Evolutionary conservation across 768 basidiomycete genomes (phyloP).

Genomic region (Suillus brevipes): DNA sequence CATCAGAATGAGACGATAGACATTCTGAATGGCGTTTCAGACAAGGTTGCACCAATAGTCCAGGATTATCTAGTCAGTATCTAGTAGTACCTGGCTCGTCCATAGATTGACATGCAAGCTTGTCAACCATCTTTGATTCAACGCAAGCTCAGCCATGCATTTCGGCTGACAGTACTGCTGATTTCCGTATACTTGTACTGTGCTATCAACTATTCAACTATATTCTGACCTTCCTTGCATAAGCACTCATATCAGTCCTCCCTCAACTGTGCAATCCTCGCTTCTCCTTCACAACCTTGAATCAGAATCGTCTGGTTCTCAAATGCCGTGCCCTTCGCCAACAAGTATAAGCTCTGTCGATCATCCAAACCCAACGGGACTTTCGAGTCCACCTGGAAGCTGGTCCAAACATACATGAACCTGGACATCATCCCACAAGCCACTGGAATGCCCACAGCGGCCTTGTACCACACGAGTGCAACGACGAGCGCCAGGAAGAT

Average conservation of each 20-base stretch:
- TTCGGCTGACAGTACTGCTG: neutral
- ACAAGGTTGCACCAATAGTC: constrained; percentile 17
- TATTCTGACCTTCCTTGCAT: neutral
- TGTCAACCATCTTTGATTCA: no score
- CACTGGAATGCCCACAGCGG: constrained; percentile 22
- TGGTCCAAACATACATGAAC: constrained; percentile 30
- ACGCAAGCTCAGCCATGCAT: no score
- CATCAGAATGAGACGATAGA: constrained; percentile 22
- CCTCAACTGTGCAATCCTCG: neutral
- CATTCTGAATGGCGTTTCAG: constrained; percentile 17
- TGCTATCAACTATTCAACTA: neutral
- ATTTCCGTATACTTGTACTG: neutral
- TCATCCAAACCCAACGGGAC: constrained; percentile 35
- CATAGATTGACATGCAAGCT: neutral
- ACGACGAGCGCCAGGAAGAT: constrained; percentile 31
- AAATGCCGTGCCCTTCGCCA: constrained; percentile 23
- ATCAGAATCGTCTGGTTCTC: constrained; percentile 6
- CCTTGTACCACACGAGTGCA: constrained; percentile 21
- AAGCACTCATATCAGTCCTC: neutral
- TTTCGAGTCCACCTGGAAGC: constrained; percentile 22
- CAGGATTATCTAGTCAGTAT: constrained; percentile 16
- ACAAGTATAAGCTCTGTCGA: constrained; percentile 34
- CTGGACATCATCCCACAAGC: constrained; percentile 19
- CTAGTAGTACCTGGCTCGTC: neutral
- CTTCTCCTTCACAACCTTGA: neutral